Evolutionary conservation across 2,329 filamentous ascomycete species (phyloP).

Genomic region (Aaosphaeria arxii): DNA sequence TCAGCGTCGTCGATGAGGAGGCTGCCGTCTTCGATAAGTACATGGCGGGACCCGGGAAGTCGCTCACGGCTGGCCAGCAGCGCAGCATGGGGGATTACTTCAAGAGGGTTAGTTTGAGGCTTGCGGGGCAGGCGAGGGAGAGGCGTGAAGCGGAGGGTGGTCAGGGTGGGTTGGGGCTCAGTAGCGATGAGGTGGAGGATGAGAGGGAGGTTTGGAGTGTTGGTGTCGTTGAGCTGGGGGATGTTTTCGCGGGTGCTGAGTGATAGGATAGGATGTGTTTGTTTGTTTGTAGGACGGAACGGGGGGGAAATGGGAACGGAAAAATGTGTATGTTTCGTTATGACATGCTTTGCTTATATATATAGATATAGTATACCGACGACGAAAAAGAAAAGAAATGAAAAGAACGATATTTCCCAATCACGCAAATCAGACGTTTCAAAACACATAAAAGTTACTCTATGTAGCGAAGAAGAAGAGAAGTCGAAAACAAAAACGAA

Average conservation of each 20-base stretch:
- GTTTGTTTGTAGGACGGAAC: no score
- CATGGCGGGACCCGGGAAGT: conserved; percentile 64
- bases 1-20: conserved; percentile 86
- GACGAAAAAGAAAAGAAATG: no score
- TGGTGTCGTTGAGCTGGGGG: conserved; percentile 80
- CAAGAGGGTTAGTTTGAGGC: conserved; percentile 80
- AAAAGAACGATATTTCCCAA: no score
- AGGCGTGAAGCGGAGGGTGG: conserved; percentile 89
- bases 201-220: conserved; percentile 96
- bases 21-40: conserved; percentile 86
- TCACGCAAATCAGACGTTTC: no score
- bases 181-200: conserved; percentile 89
- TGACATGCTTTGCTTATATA: no score
- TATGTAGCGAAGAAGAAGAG: no score
- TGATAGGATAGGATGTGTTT: not conserved
- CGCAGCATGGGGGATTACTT: conserved; percentile 96
- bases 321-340: no score
- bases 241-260: conserved; percentile 29
- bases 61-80: conserved; percentile 70
- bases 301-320: no score
- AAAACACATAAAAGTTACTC: no score
- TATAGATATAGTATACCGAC: no score
- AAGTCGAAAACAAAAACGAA: no score
- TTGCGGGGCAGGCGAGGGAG: conserved; percentile 85
- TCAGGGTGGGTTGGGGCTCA: conserved; percentile 77